These are phyloP conservation scores for Pichia kluyveri DNA, from an alignment of 805 yeast species.

Conservation along the genomic window DNA sequence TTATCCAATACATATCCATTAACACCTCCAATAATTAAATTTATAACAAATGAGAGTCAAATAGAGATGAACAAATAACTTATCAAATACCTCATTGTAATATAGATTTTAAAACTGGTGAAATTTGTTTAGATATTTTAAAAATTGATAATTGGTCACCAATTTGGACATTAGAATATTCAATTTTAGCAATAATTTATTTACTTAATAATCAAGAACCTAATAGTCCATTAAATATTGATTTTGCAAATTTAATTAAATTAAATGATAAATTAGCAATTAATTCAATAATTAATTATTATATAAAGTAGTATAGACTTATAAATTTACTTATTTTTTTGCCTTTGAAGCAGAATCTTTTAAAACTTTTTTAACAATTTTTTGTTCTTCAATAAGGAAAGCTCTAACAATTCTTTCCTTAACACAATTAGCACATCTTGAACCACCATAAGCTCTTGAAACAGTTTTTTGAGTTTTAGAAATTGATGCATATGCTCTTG, in stretches of 20 bases:
- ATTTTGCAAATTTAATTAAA: conserved; percentile 52
- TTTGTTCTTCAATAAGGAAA: conserved; percentile 99
- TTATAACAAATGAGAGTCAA: conserved; percentile 16
- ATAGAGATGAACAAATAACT: conserved; percentile 5
- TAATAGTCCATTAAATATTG: conserved; percentile 62
- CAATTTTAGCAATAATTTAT: conserved; percentile 48
- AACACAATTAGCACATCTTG: conserved; percentile 96
- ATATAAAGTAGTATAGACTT: conserved; percentile 10
- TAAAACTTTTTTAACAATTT: conserved; percentile 98
- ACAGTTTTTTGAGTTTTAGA: conserved; percentile 97
- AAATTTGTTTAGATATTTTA: conserved; percentile 61
- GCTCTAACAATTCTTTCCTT: conserved; percentile 99
- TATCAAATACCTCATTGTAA: conserved; percentile 39
- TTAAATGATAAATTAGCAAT: conserved; percentile 38
- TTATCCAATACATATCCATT: conserved; percentile 46
- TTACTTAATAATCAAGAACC: conserved; percentile 60
- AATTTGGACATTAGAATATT: conserved; percentile 54
- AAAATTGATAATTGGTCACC: conserved; percentile 56
- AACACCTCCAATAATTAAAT: conserved; percentile 47
- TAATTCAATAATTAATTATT: conserved; percentile 32
- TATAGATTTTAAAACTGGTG: conserved; percentile 47
- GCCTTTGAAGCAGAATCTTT: conserved; percentile 80
- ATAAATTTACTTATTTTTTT: conserved; percentile 14
- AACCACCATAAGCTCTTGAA: conserved; percentile 99
- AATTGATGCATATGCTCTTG: conserved; percentile 92